These are phyloP conservation scores for Lentinula lateritia DNA, from an alignment of 768 basidiomycete genomes.

Conservation along the genomic window DNA sequence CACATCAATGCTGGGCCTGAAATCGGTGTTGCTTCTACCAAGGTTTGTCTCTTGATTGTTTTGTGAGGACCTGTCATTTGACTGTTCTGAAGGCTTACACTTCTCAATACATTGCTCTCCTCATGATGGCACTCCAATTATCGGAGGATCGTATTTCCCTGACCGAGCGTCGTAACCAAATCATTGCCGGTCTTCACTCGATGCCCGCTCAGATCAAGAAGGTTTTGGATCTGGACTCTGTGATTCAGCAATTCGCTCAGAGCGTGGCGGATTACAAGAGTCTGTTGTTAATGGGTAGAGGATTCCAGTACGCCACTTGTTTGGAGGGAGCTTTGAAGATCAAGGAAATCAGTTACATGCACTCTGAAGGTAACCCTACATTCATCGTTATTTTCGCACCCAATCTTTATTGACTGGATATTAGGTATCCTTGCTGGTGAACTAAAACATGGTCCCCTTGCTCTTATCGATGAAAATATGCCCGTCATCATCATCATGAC, in stretches of 20 bases:
- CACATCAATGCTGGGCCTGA: constrained; percentile 99
- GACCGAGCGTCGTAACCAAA: constrained; percentile 82
- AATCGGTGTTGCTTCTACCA: constrained; percentile 98
- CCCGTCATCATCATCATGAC: constrained; percentile 99
- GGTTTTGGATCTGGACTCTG: constrained; percentile 74
- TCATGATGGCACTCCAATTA: constrained; percentile 98
- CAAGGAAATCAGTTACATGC: constrained; percentile 97
- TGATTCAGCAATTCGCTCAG: constrained; percentile 78
- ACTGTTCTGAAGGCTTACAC: constrained; percentile 73
- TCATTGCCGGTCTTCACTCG: constrained; percentile 90
- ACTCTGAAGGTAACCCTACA: constrained; percentile 54
- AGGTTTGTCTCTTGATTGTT: constrained; percentile 40
- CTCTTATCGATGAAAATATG: constrained; percentile 98
- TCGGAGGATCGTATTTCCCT: constrained; percentile 96
- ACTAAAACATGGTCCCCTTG: constrained; percentile 97
- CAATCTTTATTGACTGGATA: constrained; percentile 2
- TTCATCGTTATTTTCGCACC: background rate
- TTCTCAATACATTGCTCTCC: constrained; percentile 95
- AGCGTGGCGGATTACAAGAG: constrained; percentile 78
- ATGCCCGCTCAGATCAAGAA: constrained; percentile 86
- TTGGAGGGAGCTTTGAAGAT: constrained; percentile 98
- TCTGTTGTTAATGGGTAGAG: constrained; percentile 94
- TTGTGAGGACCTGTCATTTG: background rate
- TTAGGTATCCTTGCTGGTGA: constrained; percentile 94
- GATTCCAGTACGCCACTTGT: constrained; percentile 98